A percentile compares a stretch with the other conserved stretches of the same genome.
Evolutionary conservation across 2,329 filamentous ascomycete genomes (phyloP).

Genomic region (Paraphaeosphaeria sporulosa): DNA sequence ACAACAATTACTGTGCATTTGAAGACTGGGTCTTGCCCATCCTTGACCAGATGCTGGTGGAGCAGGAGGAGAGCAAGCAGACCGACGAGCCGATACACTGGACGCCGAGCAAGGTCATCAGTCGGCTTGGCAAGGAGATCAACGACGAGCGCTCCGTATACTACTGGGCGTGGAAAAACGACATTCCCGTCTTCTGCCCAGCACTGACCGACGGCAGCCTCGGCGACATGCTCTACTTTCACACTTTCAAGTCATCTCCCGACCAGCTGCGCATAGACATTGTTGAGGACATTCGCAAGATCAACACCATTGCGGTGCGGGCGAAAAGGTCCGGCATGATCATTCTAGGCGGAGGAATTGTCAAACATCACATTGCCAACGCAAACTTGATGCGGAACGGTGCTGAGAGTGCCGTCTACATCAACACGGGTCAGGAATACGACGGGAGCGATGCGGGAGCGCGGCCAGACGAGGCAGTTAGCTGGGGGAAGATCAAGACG

Average conservation of each 20-base stretch:
- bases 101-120: constrained; percentile 93
- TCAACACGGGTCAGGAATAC: constrained; percentile 97
- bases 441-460: constrained; percentile 97
- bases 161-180: constrained; percentile 97
- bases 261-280: constrained; percentile 85
- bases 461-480: constrained; percentile 93
- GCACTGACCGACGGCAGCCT: constrained; percentile 94
- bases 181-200: constrained; percentile 96
- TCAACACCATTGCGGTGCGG: constrained; percentile 89
- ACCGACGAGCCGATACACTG: constrained; percentile 77
- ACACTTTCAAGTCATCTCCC: constrained; percentile 90
- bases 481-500: constrained; percentile 97
- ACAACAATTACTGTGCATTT: constrained; percentile 96
- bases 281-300: constrained; percentile 88
- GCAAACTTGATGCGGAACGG: constrained; percentile 97
- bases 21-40: constrained; percentile 98
- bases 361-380: constrained; percentile 99
- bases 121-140: constrained; percentile 90
- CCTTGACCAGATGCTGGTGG: constrained; percentile 89
- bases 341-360: constrained; percentile 89
- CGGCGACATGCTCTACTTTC: constrained; percentile 98
- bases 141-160: constrained; percentile 90
- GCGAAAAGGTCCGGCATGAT: constrained; percentile 94
- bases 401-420: constrained; percentile 94
- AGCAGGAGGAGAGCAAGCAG: constrained; percentile 82